phyloP scores from a whole-genome alignment of 495 filamentous ascomycete species.

The Trichoderma orchidacearum region DNA sequence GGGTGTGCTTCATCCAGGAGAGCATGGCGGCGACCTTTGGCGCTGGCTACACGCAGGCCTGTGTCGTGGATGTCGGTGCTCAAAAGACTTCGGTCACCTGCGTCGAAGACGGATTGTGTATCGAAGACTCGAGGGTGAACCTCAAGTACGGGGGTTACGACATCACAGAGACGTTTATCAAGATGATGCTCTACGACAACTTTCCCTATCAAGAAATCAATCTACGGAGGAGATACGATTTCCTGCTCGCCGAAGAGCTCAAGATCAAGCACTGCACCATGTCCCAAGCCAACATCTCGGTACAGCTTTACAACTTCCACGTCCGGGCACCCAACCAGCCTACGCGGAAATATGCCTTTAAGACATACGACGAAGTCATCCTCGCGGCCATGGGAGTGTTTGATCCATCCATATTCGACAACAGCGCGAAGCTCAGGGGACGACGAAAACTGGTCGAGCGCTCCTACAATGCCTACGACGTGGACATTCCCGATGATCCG shows the following conservation, averaged over 20 bases:
- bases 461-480: conserved; percentile 86
- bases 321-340: conserved; percentile 76
- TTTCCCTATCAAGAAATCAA: conserved; percentile 94
- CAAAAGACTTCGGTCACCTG: conserved; percentile 98
- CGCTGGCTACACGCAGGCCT: conserved; percentile 84
- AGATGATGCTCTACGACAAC: conserved; percentile 91
- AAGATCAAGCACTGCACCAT: conserved; percentile 84
- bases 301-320: conserved; percentile 75
- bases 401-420: conserved; percentile 74
- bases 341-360: conserved; percentile 83
- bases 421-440: conserved; percentile 60
- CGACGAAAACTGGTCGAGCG: conserved; percentile 66
- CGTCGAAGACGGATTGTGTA: conserved; percentile 89
- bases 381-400: conserved; percentile 85
- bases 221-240: conserved; percentile 79
- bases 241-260: conserved; percentile 83
- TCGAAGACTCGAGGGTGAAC: conserved; percentile 84
- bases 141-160: conserved; percentile 87
- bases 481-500: conserved; percentile 74
- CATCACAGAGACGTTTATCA: conserved; percentile 86
- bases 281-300: conserved; percentile 68
- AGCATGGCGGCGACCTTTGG: conserved; percentile 89
- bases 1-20: conserved; percentile 89
- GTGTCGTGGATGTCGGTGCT: conserved; percentile 91
- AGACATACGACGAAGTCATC: conserved; percentile 87